Base-by-base conservation (phyloP, 2,329 filamentous ascomycete genomes). In the Alternaria triticina region DNA sequence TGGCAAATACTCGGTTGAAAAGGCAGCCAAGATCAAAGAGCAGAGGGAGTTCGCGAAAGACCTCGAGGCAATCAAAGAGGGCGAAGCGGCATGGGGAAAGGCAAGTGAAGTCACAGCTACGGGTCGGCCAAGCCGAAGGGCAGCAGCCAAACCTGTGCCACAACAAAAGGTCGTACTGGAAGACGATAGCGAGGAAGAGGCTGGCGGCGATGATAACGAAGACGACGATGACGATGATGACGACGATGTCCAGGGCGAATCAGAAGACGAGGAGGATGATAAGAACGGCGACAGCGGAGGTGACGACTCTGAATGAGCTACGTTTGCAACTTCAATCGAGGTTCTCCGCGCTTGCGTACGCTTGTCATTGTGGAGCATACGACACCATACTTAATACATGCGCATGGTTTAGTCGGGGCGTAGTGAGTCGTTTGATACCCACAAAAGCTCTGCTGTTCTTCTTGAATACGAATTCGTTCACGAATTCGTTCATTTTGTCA, bases 21-120 rank as follows among this genome's bases (percentile, higher is more conserved):
- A 91, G 74, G 95, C 95, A 1, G 88, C 86, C 23, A 89, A 93
- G 79, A 97, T 98, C 77, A 96, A 93, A 77, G 95, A 97, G 81
- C 85, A 87, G 74, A 86, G 95, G 57, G 95, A 99, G 80, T 85
- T 99, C 36, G 86, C 88, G 73, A 92, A 90, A 1, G 95, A 99
- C 74, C 83, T 97, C 7, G 92, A 96, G 74, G 90, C 89, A 12
- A 93, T 97, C 15, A 89, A 93, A 77, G 90, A 96, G 77, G 94
- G 93, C 73, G 90, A 93, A 62, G 87, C 88, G 69, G 85, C 87
- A 54, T 97, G 94, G 94, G 95, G 95, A 1, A 73, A 80, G 30
- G 61, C 64, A 2, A 70, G 72, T 11, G 72, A 71, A 4, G 74
- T 74, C 13, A 74, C 70, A n/a, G 65, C 66, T 9, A 69, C 68